phyloP scores from a whole-genome alignment of 2,329 filamentous ascomycete species.

The Fusarium sacchari region DNA sequence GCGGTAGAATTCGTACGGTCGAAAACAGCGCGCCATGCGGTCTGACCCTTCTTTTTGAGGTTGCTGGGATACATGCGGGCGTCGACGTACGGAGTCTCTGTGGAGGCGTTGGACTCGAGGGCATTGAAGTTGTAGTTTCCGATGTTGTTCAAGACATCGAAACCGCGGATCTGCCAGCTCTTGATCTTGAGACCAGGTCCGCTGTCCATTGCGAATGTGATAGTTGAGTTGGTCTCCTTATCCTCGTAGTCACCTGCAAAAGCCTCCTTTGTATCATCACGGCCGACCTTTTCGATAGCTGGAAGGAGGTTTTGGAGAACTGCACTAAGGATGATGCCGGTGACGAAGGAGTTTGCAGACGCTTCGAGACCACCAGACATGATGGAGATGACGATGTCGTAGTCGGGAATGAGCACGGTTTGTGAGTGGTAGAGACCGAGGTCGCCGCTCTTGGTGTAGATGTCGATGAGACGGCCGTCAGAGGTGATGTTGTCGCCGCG shows the following conservation, averaged over 20 bases:
- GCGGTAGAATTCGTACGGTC: constrained; percentile 33
- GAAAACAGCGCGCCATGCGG: constrained; percentile 49
- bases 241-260: constrained; percentile 54
- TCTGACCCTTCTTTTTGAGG: constrained; percentile 28
- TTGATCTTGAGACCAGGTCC: constrained; percentile 53
- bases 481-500: constrained; percentile 50
- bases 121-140: constrained; percentile 39
- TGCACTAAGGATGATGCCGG: constrained; percentile 40
- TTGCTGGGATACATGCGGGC: constrained; percentile 47
- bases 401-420: constrained; percentile 57
- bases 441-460: constrained; percentile 60
- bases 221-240: constrained; percentile 50
- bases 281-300: constrained; percentile 55
- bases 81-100: constrained; percentile 24
- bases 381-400: constrained; percentile 55
- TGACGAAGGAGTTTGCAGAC: constrained; percentile 19
- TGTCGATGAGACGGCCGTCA: constrained; percentile 54
- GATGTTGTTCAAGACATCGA: constrained; percentile 53
- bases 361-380: constrained; percentile 50
- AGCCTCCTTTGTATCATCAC: constrained; percentile 45
- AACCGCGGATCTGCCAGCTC: constrained; percentile 53
- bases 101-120: constrained; percentile 12
- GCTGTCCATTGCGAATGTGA: constrained; percentile 51
- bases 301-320: constrained; percentile 51
- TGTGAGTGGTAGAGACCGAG: constrained; percentile 53